phyloP scores from a whole-genome alignment of 768 basidiomycete species.

The Tylopilus rubrobrunneus region DNA sequence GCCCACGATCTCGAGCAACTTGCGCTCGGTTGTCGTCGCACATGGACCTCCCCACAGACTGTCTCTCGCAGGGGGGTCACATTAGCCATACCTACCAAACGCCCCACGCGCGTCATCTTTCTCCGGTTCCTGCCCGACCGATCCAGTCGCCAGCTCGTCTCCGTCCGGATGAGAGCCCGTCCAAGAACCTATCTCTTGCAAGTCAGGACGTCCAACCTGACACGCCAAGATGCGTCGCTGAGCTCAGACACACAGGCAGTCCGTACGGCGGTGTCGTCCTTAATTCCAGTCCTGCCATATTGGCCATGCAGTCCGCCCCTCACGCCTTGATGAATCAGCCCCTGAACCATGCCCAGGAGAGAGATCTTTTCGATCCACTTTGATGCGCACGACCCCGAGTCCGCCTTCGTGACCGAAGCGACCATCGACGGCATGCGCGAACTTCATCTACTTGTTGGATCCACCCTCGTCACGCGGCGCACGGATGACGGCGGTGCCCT shows the following conservation, averaged over 20 bases:
- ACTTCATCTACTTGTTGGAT: slow-evolving; percentile 35
- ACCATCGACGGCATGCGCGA: slow-evolving; percentile 32
- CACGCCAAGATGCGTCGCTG: slow-evolving; percentile 41
- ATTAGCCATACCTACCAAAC: slow-evolving; percentile 15
- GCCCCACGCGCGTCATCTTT: slow-evolving; percentile 37
- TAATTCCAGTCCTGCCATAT: slow-evolving; percentile 38
- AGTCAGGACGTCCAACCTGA: slow-evolving; percentile 48
- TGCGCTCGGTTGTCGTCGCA: slow-evolving; percentile 42
- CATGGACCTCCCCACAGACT: slow-evolving; percentile 48
- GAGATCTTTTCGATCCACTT: slow-evolving; percentile 42
- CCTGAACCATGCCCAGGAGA: slow-evolving; percentile 27
- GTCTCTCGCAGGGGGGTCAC: slow-evolving; percentile 22
- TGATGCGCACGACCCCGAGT: slow-evolving; percentile 31
- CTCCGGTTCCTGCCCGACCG: slow-evolving; percentile 47
- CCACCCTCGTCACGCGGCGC: slow-evolving; percentile 37
- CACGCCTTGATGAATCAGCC: no score
- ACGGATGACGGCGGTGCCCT: slow-evolving; percentile 27
- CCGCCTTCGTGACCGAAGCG: slow-evolving; percentile 34
- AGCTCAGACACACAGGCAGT: slow-evolving; percentile 28
- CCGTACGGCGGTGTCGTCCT: slow-evolving; percentile 43
- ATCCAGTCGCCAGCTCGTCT: slow-evolving; percentile 45
- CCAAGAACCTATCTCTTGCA: slow-evolving; percentile 38
- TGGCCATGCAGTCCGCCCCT: slow-evolving; percentile 42
- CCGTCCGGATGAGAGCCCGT: slow-evolving; percentile 31
- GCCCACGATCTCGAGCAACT: slow-evolving; percentile 46